Percentiles rank a stretch among this genome's conserved stretches.
These are phyloP conservation scores for Cordia subcordata DNA, from an alignment of 257 asterid genomes.

Conservation along the genomic window DNA sequence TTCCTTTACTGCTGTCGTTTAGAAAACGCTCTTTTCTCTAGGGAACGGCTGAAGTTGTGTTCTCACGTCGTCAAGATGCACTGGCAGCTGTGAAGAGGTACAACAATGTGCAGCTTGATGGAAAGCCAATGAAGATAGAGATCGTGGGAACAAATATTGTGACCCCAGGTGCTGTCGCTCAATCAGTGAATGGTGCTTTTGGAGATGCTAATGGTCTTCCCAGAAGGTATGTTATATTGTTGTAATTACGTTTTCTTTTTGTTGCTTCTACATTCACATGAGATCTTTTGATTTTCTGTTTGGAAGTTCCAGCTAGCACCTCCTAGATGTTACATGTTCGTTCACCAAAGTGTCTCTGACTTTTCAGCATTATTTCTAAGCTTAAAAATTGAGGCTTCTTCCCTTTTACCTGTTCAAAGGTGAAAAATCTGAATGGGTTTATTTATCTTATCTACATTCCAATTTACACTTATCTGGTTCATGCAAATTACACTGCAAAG, in stretches of 20 bases:
- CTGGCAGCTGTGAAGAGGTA: conserved; percentile 55
- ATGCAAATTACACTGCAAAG: too few relatives aligned
- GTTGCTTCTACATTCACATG: not conserved
- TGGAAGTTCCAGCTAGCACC: not conserved
- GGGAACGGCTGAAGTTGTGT: conserved; percentile 96
- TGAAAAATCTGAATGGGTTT: too few relatives aligned
- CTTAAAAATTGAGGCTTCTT: too few relatives aligned
- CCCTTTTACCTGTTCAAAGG: too few relatives aligned
- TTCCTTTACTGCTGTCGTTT: conserved; percentile 24
- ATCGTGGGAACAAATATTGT: conserved; percentile 47
- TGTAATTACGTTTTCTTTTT: not conserved
- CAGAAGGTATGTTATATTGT: conserved; percentile 26
- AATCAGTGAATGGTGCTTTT: conserved; percentile 29
- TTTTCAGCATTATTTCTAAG: too few relatives aligned
- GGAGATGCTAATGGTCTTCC: conserved; percentile 28
- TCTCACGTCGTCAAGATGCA: conserved; percentile 53
- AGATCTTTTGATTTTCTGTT: not conserved
- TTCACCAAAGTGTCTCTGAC: too few relatives aligned
- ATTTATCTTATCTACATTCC: too few relatives aligned
- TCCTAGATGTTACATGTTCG: not conserved
- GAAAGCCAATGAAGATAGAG: conserved; percentile 65
- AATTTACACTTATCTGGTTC: too few relatives aligned
- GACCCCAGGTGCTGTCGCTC: conserved; percentile 30
- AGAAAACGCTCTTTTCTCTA: conserved; percentile 24
- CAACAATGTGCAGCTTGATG: conserved; percentile 65